phyloP scores from a whole-genome alignment of 1,139 yeast species.

The Geotrichum reessii region DNA sequence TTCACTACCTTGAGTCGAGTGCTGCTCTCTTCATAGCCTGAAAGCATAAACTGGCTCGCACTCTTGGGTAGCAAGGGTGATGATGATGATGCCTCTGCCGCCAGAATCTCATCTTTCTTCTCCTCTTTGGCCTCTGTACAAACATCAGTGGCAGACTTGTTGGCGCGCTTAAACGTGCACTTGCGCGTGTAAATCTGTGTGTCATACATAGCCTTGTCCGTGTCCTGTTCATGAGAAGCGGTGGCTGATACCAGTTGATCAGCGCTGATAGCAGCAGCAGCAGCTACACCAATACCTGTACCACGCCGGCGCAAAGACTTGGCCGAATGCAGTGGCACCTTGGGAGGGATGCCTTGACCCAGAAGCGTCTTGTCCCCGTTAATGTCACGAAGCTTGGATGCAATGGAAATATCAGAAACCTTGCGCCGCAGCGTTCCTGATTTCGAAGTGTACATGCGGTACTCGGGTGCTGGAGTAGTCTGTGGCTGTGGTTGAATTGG shows the following conservation, averaged over 20 bases:
- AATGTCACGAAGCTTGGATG: constrained; percentile 9
- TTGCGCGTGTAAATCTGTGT: constrained; percentile 16
- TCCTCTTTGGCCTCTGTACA: constrained; percentile 2
- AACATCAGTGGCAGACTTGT: constrained; percentile 1
- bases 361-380: constrained; percentile 21
- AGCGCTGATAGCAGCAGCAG: not conserved
- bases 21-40: constrained; percentile 26
- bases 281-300: not conserved
- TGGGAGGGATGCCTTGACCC: constrained; percentile 28
- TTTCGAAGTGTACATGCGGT: constrained; percentile 11
- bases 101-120: constrained; percentile 12
- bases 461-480: constrained; percentile 11
- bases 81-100: not conserved
- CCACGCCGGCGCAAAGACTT: constrained; percentile 5
- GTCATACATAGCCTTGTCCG: constrained; percentile 3
- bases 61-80: constrained; percentile 3
- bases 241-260: constrained; percentile 3
- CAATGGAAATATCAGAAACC: constrained; percentile 7
- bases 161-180: constrained; percentile 10
- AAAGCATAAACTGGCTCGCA: constrained; percentile 24
- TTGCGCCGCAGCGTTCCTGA: constrained; percentile 7
- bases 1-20: constrained; percentile 28
- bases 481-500: constrained; percentile 14
- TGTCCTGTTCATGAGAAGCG: not conserved
- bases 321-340: constrained; percentile 27